Base-by-base conservation (phyloP, 2,329 filamentous ascomycete species). In the Penicillium sp. region DNA sequence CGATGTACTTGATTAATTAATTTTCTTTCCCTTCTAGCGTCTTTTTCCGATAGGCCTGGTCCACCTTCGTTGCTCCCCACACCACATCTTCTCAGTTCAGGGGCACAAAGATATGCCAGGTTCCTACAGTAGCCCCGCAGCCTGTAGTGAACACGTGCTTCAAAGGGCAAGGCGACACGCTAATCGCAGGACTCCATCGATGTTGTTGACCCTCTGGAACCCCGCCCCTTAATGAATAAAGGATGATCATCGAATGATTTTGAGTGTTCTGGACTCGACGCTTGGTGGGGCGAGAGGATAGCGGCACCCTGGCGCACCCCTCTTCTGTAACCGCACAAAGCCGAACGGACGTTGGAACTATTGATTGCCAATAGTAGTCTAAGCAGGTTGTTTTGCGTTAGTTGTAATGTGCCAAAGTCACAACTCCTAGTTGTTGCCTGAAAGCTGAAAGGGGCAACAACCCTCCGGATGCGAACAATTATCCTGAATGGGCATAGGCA, bases 111-210 rank as follows among this genome's bases (percentile, higher is more conserved):
- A 28, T 14, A n/a, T 25, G 25, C 45, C 45, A 48, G 45, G 45
- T 30, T n/a, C 26, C 8, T 53, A 48, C 43, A 19, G 59, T 65
- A 62, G 63, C 60, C 57, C 64, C 66, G 67, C 69, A 70, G 65
- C 51, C 19, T 19, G 33, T 37, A 25, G 45, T n/a, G 49, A 64
- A 61, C 69, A 71, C 69, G 68, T 71, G 69, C 54, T 30, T 22
- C 19, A 22, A 22, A 10, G 22, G n/a, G n/a, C 30, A 25, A 33
- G 28, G 30, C 30, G 1, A 11, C 30, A 33, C 10, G 11, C 35
- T 30, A 22, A 35, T n/a, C 55, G 30, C 28, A 45, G 52, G 22
- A 16, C 35, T 19, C 28, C 48, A 3, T 38, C 26, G 19, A 51
- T 51, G 42, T 26, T 52, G 25, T 42, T 57, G 57, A 40, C 16